These are phyloP conservation scores for Pythium plurisporium DNA, from an alignment of 352 stramenopile species.

Conservation along the genomic window DNA sequence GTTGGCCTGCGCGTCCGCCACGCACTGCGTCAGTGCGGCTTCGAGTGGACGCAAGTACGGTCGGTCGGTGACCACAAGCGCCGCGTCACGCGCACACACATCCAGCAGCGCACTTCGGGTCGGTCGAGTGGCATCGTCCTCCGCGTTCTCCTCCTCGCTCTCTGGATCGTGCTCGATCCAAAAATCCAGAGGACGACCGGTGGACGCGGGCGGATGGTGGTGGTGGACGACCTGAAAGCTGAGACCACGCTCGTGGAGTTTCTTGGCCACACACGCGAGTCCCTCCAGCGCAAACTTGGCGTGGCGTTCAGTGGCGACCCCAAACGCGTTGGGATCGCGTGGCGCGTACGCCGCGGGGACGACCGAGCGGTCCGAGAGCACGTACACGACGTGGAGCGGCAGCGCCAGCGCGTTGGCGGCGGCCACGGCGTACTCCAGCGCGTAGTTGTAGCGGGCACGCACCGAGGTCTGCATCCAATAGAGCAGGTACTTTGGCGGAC, in stretches of 20 bases:
- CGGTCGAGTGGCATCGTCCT: not conserved
- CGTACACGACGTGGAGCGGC: constrained; percentile 72
- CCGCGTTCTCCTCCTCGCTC: not conserved
- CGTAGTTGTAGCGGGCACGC: constrained; percentile 78
- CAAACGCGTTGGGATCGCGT: constrained; percentile 58
- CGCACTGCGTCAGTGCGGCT: constrained; percentile 40
- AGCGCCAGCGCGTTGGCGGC: constrained; percentile 58
- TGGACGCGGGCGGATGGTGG: constrained; percentile 15
- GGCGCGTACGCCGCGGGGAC: constrained; percentile 11
- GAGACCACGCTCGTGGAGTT: constrained; percentile 43
- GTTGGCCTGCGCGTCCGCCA: constrained; percentile 22
- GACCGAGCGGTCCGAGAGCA: constrained; percentile 59
- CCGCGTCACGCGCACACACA: constrained; percentile 41
- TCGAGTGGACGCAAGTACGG: constrained; percentile 64
- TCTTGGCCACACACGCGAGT: constrained; percentile 37
- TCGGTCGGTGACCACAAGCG: constrained; percentile 71
- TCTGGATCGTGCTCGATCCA: constrained; percentile 14
- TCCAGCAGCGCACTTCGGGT: constrained; percentile 40
- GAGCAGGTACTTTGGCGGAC: constrained; percentile 38
- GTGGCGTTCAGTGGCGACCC: constrained; percentile 63
- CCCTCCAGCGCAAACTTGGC: constrained; percentile 74
- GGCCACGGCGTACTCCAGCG: constrained; percentile 71
- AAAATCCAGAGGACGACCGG: constrained; percentile 4
- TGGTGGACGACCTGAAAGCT: constrained; percentile 67
- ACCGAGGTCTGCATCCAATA: constrained; percentile 89